Conservation (phyloP, 495 filamentous ascomycete species). For the Aspergillus cavernicola region DNA sequence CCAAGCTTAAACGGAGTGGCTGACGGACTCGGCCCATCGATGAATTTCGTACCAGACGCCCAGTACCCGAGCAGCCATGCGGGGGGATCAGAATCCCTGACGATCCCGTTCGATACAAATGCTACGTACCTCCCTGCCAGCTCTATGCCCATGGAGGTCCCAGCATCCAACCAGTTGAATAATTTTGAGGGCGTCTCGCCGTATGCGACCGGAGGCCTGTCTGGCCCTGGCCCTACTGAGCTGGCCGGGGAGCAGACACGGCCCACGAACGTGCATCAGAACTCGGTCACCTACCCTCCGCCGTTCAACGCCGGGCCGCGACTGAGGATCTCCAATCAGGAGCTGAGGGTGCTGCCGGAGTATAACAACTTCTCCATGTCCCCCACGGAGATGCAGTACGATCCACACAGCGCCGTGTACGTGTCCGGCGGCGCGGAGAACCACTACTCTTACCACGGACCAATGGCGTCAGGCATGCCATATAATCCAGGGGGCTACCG, state of each 20-base stretch:
- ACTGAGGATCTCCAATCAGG: constrained; percentile 18
- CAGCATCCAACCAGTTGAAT: constrained; percentile 29
- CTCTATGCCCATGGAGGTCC: constrained; percentile 23
- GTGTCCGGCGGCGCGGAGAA: constrained; percentile 15
- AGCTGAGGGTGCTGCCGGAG: constrained; percentile 23
- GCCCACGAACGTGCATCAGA: constrained; percentile 22
- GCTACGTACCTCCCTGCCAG: constrained; percentile 15
- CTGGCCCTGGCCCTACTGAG: constrained; percentile 7
- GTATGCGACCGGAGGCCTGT: constrained; percentile 8
- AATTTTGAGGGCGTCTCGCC: constrained; percentile 15
- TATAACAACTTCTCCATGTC: constrained; percentile 23
- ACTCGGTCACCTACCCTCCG: constrained; percentile 39
- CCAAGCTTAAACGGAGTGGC: constrained; percentile 9
- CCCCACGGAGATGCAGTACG: constrained; percentile 21
- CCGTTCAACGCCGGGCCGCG: constrained; percentile 32
- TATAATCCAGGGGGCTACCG: constrained; percentile 17
- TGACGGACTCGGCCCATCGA: constrained; percentile 4
- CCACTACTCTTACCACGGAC: constrained; percentile 11
- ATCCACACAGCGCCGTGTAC: constrained; percentile 12
- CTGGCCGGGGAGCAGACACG: constrained; percentile 9
- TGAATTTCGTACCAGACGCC: constrained; percentile 19
- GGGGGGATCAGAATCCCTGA: constrained; percentile 6
- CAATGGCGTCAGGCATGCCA: constrained; percentile 13
- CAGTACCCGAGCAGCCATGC: constrained; percentile 21
- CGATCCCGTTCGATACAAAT: constrained; percentile 7